Conservation (phyloP, 306 rosid genomes). For the Psophocarpus tetragonolobus region DNA sequence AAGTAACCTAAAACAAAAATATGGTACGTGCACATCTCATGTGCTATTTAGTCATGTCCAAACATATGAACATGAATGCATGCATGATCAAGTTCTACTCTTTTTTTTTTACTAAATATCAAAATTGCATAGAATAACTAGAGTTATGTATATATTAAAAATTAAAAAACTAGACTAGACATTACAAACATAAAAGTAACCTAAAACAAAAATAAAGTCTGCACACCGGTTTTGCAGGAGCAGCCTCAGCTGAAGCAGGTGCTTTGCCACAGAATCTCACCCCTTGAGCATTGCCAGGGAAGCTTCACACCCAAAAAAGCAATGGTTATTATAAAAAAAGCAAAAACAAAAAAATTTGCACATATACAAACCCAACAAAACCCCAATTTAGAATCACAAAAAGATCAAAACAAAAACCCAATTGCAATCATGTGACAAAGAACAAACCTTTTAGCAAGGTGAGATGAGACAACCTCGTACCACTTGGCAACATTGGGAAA, state of each 20-base stretch:
- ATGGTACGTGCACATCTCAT: too few species aligned
- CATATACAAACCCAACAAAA: background rate
- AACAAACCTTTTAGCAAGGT: conserved; percentile 57
- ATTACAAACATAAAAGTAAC: background rate
- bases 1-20: background rate
- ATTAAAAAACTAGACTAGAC: background rate
- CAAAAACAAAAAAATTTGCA: background rate
- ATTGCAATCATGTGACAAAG: background rate
- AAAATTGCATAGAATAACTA: background rate
- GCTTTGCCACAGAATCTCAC: conserved; percentile 46
- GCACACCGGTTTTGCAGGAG: conserved; percentile 40
- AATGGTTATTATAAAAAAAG: too few species aligned
- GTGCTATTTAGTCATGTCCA: too few species aligned
- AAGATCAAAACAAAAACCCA: background rate
- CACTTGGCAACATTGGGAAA: conserved; percentile 52
- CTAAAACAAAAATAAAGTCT: background rate
- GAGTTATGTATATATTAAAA: background rate
- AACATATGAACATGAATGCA: too few species aligned
- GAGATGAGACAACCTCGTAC: conserved; percentile 54
- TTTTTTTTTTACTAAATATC: too few species aligned
- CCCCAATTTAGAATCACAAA: background rate
- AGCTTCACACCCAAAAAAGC: conserved; percentile 29
- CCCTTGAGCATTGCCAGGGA: conserved; percentile 63
- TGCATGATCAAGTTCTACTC: background rate
- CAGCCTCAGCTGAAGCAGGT: conserved; percentile 38